Base-by-base conservation (phyloP, 2,329 filamentous ascomycete genomes). In the Aureobasidium sp. region DNA sequence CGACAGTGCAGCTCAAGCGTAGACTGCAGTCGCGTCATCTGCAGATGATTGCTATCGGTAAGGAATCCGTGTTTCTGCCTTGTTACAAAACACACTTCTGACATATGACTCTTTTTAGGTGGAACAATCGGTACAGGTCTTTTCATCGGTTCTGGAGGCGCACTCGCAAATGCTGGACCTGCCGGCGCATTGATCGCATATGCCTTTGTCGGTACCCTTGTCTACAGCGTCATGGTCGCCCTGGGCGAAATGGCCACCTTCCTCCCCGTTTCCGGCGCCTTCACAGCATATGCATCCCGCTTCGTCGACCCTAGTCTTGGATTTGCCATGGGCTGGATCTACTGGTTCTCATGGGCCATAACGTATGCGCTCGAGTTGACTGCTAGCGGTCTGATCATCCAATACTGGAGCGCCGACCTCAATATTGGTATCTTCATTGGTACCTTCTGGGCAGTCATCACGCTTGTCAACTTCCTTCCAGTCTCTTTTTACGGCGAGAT, bases 241-340 rank as follows among this genome's bases (percentile, higher is more conserved):
- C 72, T 78, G 29, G 79, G 79, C 22, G 82, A 84, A 72, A 82
- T 87, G 76, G 82, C 84, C 25, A 80, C 84, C 36, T 86, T 84
- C 76, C 79, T 87, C 57, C 82, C 84, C 3, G 72, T 85, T 65
- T 76, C 82, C 31, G 80, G 81, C 68, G 76, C 80, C 62, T 80
- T 83, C 77, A 75, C 78, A 63, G 69, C 80, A 68, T 81, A 81
- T 71, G 73, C 73, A 63, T 72, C 74, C 31, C 76, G 78, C 41
- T 79, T 78, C 65, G 74, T 80, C 20, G 76, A 77, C 25, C 71
- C 72, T 22, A 73, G 71, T 39, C 66, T 81, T n/a, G 78, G 78
- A 7, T 80, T 81, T 63, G 75, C 78, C 14, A 74, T 80, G 68
- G 79, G 78, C 5, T 80, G 77, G 76, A 73, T 78, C 9, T 77